Evolutionary conservation across 2,329 filamentous ascomycete species (phyloP).

Genomic region (Blumeria graminis): DNA sequence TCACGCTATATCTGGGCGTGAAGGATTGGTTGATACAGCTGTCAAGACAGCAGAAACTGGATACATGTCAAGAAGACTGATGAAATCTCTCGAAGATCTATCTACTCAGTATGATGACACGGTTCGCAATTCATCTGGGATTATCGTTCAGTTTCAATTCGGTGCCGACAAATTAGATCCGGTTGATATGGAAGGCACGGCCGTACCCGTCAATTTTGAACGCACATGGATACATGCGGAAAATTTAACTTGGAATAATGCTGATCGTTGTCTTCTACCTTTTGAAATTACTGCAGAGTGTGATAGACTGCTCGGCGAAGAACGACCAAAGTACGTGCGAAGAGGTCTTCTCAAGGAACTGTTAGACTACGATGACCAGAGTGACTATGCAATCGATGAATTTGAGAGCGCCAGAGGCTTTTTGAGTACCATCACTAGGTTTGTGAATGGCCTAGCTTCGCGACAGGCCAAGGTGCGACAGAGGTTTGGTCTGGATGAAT

Average conservation of each 20-base stretch:
- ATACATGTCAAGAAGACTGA: slow-evolving; percentile 93
- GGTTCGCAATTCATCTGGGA: slow-evolving; percentile 69
- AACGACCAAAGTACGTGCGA: slow-evolving; percentile 39
- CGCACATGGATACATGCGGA: slow-evolving; percentile 70
- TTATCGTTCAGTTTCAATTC: slow-evolving; percentile 90
- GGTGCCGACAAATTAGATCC: slow-evolving; percentile 90
- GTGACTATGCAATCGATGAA: slow-evolving; percentile 46
- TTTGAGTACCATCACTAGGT: slow-evolving; percentile 51
- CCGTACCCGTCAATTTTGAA: slow-evolving; percentile 76
- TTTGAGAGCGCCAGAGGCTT: slow-evolving; percentile 67
- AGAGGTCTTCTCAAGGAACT: slow-evolving; percentile 35
- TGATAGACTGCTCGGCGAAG: slow-evolving; percentile 37
- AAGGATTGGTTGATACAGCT: slow-evolving; percentile 94
- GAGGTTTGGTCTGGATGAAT: slow-evolving; percentile 25
- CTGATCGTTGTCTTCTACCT: slow-evolving; percentile 47
- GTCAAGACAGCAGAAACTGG: slow-evolving; percentile 98
- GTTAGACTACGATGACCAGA: slow-evolving; percentile 46
- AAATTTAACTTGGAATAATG: slow-evolving; percentile 54
- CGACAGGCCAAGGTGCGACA: slow-evolving; percentile 31
- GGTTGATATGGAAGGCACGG: slow-evolving; percentile 90
- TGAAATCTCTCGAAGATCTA: slow-evolving; percentile 93
- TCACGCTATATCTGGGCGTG: slow-evolving; percentile 93
- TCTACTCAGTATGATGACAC: slow-evolving; percentile 88
- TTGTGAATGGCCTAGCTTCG: slow-evolving; percentile 38
- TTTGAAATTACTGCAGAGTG: slow-evolving; percentile 48